Evolutionary conservation across 495 filamentous ascomycete genomes (phyloP), one percentile per base, ranked within the genome.

Genomic region (Aspergillus steynii): DNA sequence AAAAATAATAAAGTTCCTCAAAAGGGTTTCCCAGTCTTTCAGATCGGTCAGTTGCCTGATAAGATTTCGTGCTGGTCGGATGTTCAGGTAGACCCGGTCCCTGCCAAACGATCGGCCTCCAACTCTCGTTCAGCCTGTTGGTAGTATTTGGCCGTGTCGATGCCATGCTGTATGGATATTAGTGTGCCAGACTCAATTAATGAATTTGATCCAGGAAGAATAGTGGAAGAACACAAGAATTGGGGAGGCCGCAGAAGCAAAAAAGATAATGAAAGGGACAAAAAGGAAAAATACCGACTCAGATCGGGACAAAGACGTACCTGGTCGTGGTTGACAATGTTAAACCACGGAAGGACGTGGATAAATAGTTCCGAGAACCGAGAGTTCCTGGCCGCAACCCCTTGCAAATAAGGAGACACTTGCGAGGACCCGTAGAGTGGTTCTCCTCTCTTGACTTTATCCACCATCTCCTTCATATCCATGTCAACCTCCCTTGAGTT

Each of bases 131-230:
- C 95, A n/a, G 95, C 95, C 73, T 94, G 90, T 72, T 86, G 86
- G 77, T 97, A 99, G 79, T 99, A 99, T 79, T 99, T 99, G 59
- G 92, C 91, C 29, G 95, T 99, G 74, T 99, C 96, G 57, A 99
- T 90, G 64, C 95, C 95, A 74, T 99, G 95, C 83, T 97, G 6
- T 45, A 26, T 29, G 28, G 53, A 51, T 49, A 62, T 77, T 50
- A 70, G 57, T 50, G 53, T 60, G 29, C 48, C 53, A 14, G 27
- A 4, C 50, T 26, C 25, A 47, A 28, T 51, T 56, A 59, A 20
- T 5, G 25, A 56, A 51, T 55, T 20, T 20, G 20, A 20, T 20
- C 20, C 20, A 20, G 53, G 28, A 32, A 45, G 47, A 48, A 42
- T 42, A 42, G 12, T 29, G 29, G 15, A 15, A 57, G n/a, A 20